Percentiles rank a stretch among this genome's conserved stretches.
phyloP scores from a whole-genome alignment of 306 rosid species.

The Luffa aegyptiaca region DNA sequence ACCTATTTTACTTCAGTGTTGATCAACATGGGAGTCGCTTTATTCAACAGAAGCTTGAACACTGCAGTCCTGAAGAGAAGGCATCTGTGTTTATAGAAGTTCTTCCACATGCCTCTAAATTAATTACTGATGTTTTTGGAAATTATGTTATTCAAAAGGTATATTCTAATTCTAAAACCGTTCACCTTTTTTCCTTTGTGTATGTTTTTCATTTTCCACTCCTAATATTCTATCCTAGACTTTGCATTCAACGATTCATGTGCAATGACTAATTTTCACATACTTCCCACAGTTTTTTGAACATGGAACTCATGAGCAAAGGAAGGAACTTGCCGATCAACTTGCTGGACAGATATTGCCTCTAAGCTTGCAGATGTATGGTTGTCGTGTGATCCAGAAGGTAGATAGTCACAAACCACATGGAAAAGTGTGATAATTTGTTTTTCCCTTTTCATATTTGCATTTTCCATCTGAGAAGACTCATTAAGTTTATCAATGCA shows the following conservation, averaged over 20 bases:
- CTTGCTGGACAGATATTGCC: conserved; percentile 44
- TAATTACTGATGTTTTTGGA: conserved; percentile 63
- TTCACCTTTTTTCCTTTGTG: neutral
- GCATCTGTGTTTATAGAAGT: conserved; percentile 52
- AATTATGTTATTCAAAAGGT: conserved; percentile 70
- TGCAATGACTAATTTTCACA: conserved; percentile 1
- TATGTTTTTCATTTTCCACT: neutral
- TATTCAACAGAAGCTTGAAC: conserved; percentile 62
- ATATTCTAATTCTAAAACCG: conserved; percentile 7
- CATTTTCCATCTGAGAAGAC: neutral
- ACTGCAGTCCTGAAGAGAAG: conserved; percentile 46
- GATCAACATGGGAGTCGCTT: conserved; percentile 80
- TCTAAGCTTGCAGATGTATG: conserved; percentile 67
- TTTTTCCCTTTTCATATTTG: neutral
- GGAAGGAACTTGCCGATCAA: conserved; percentile 44
- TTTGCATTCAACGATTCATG: neutral
- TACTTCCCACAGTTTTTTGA: conserved; percentile 37
- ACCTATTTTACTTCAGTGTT: conserved; percentile 27
- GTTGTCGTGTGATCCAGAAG: conserved; percentile 81
- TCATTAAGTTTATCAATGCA: neutral
- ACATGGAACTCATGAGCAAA: conserved; percentile 48
- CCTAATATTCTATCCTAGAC: neutral
- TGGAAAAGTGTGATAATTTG: neutral
- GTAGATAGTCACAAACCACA: conserved; percentile 19
- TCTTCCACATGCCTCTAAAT: conserved; percentile 40